These are phyloP conservation scores for Sporothrix phasma DNA, from an alignment of 2,329 filamentous ascomycete species.

Conservation along the genomic window DNA sequence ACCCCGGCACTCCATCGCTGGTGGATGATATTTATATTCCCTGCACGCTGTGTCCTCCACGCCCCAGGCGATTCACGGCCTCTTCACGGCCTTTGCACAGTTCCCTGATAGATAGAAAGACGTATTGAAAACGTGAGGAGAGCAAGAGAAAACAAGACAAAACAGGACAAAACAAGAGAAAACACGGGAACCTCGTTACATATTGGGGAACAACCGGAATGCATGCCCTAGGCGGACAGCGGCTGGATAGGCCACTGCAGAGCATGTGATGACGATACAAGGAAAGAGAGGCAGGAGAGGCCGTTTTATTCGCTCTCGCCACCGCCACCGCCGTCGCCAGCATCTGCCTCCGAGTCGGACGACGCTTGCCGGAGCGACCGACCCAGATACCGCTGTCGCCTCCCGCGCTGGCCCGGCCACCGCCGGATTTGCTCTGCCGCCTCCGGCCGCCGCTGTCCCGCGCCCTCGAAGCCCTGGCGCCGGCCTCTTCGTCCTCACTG, in stretches of 20 bases:
- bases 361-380: slow-evolving; percentile 15
- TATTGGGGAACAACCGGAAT: not conserved
- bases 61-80: not conserved
- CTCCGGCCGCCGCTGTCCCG: not conserved
- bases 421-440: slow-evolving; percentile 1
- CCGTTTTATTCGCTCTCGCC: slow-evolving; percentile 9
- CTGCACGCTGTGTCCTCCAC: not conserved
- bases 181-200: not conserved
- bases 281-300: not conserved
- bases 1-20: not conserved
- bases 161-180: not conserved
- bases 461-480: not conserved
- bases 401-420: not conserved
- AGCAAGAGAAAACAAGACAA: not conserved
- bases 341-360: slow-evolving; percentile 7
- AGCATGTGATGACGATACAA: not conserved
- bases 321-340: not conserved
- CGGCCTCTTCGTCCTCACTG: slow-evolving; percentile 23
- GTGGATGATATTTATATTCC: too few relatives aligned
- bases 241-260: not conserved
- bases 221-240: not conserved
- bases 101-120: not conserved
- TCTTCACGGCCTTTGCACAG: not conserved
- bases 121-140: too few relatives aligned
- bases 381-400: slow-evolving; percentile 8